phyloP scores from a whole-genome alignment of 1,284 basidiomycete species.

The Cryptococcus floricola region DNA sequence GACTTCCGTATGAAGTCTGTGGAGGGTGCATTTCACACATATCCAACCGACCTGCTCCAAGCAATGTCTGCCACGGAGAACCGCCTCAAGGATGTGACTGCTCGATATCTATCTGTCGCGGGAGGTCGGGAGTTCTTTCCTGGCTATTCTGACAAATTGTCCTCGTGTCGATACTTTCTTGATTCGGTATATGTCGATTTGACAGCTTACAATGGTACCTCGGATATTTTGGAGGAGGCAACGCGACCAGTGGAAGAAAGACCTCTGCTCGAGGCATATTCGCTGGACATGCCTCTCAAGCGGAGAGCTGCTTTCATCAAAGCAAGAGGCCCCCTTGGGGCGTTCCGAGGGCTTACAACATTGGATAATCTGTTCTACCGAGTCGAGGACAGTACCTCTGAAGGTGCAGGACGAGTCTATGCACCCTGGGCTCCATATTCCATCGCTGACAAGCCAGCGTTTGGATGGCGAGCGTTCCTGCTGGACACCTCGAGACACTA shows the following conservation, averaged over 20 bases:
- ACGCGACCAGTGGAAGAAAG: constrained; percentile 15
- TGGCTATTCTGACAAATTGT: background rate
- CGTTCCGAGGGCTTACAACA: constrained; percentile 75
- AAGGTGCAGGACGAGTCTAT: constrained; percentile 7
- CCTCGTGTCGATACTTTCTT: background rate
- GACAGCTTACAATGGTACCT: background rate
- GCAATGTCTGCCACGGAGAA: background rate
- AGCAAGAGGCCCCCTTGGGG: constrained; percentile 69
- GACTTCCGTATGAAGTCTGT: constrained; percentile 1
- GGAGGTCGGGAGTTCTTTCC: constrained; percentile 5
- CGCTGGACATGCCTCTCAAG: constrained; percentile 33
- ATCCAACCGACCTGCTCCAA: constrained; percentile 1
- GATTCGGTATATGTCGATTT: background rate
- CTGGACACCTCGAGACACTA: constrained; percentile 73
- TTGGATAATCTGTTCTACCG: constrained; percentile 65
- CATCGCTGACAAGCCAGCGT: constrained; percentile 50
- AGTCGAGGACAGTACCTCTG: constrained; percentile 4
- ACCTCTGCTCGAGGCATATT: constrained; percentile 17
- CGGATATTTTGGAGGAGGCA: constrained; percentile 11
- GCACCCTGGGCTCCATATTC: constrained; percentile 39
- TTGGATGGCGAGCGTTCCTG: constrained; percentile 63
- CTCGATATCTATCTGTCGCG: background rate
- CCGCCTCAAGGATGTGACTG: background rate
- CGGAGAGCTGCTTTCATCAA: constrained; percentile 59
- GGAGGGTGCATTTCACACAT: background rate